Percentiles rank a stretch among this genome's conserved stretches.
Conservation (phyloP, 306 rosid genomes). For the Luffa acutangula region DNA sequence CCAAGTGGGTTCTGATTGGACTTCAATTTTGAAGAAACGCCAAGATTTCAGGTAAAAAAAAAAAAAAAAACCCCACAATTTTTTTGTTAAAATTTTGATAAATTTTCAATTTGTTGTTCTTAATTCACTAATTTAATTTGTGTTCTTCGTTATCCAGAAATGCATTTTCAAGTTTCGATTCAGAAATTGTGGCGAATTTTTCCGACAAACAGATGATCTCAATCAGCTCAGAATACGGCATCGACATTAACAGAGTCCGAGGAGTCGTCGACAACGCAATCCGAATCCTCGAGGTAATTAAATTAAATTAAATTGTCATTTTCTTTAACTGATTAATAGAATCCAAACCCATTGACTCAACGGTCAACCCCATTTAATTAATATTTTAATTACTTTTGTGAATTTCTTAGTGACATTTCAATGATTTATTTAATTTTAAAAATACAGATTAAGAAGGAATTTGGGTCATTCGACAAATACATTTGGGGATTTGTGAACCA, state of each 20-base stretch:
- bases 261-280: constrained; percentile 88
- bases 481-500: constrained; percentile 89
- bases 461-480: constrained; percentile 78
- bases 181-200: constrained; percentile 60
- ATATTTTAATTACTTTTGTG: neutral
- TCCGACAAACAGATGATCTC: constrained; percentile 81
- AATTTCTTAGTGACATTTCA: neutral
- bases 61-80: no score
- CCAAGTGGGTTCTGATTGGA: constrained; percentile 99
- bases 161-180: constrained; percentile 80
- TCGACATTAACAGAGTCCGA: constrained; percentile 83
- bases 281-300: constrained; percentile 66
- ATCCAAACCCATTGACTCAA: neutral
- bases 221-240: constrained; percentile 51
- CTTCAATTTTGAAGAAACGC: constrained; percentile 87
- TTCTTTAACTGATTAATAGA: no score
- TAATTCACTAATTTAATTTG: constrained; percentile 8
- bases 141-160: constrained; percentile 27
- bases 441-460: constrained; percentile 57
- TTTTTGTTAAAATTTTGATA: no score
- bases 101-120: neutral
- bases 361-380: neutral
- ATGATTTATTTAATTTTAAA: neutral
- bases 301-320: neutral
- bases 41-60: constrained; percentile 53